These are phyloP conservation scores for Apiosordaria backusii DNA, from an alignment of 495 filamentous ascomycete species.

Conservation along the genomic window DNA sequence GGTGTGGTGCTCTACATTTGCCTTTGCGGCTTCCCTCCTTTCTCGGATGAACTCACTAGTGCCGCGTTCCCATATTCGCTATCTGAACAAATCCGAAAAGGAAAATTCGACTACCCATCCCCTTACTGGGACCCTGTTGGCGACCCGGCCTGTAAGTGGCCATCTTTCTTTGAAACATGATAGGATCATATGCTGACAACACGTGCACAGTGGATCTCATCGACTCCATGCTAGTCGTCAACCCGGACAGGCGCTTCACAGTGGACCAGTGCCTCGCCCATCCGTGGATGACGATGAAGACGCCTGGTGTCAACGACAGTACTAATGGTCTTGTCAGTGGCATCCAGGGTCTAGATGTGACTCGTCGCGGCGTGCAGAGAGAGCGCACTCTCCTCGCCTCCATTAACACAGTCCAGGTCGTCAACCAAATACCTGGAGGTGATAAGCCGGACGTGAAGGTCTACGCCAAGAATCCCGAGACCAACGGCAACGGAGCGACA, in stretches of 20 bases:
- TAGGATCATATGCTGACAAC: constrained; percentile 18
- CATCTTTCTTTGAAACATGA: not conserved
- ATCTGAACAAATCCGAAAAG: constrained; percentile 85
- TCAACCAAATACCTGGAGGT: constrained; percentile 53
- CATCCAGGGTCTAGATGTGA: constrained; percentile 77
- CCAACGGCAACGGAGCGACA: no score
- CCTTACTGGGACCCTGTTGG: constrained; percentile 96
- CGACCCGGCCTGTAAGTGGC: constrained; percentile 64
- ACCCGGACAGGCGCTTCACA: constrained; percentile 76
- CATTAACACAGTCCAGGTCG: constrained; percentile 74
- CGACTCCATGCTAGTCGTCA: constrained; percentile 88
- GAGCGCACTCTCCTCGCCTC: constrained; percentile 82
- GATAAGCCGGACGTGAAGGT: constrained; percentile 65
- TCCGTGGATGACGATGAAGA: constrained; percentile 71
- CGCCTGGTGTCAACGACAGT: constrained; percentile 66
- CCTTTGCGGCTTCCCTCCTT: constrained; percentile 95
- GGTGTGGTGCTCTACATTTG: constrained; percentile 99
- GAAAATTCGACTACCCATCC: constrained; percentile 88
- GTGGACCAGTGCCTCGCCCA: constrained; percentile 89
- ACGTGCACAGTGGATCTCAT: constrained; percentile 72
- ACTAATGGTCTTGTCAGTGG: constrained; percentile 89
- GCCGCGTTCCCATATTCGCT: constrained; percentile 79
- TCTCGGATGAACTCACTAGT: constrained; percentile 86
- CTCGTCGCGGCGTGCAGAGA: constrained; percentile 69
- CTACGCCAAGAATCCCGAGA: constrained; percentile 67